Conservation (phyloP, 1,139 yeast genomes). For the Meyerozyma carpophila region DNA sequence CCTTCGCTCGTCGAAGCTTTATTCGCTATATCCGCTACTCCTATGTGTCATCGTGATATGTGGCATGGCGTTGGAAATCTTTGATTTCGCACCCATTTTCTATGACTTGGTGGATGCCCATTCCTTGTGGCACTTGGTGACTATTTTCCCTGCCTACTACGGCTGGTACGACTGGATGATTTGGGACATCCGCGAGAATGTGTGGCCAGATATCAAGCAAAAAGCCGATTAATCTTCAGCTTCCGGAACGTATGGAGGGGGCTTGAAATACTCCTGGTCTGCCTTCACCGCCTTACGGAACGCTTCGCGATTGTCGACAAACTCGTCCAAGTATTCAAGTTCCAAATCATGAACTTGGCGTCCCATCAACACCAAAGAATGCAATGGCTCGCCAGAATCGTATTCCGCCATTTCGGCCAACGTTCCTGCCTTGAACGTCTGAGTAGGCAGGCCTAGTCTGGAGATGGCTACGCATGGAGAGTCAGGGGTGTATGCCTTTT, state of each 20-base stretch:
- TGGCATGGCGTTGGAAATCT: slow-evolving; percentile 84
- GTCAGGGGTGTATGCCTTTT: slow-evolving; percentile 71
- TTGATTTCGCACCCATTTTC: slow-evolving; percentile 76
- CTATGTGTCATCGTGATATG: slow-evolving; percentile 47
- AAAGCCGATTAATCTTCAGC: slow-evolving; percentile 19
- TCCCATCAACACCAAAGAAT: slow-evolving; percentile 85
- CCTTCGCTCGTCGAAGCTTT: slow-evolving; percentile 33
- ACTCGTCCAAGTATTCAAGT: slow-evolving; percentile 76
- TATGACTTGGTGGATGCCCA: slow-evolving; percentile 80
- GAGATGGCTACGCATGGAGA: slow-evolving; percentile 95
- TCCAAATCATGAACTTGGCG: slow-evolving; percentile 93
- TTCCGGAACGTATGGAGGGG: slow-evolving; percentile 44
- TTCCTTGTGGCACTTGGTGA: slow-evolving; percentile 84
- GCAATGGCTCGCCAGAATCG: slow-evolving; percentile 93
- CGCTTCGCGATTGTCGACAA: slow-evolving; percentile 59
- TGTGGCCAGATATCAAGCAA: slow-evolving; percentile 14
- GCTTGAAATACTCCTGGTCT: slow-evolving; percentile 76
- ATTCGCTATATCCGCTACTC: slow-evolving; percentile 37
- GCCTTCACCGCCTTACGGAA: slow-evolving; percentile 55
- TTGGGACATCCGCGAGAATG: slow-evolving; percentile 40
- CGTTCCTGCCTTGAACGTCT: slow-evolving; percentile 80
- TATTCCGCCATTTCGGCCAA: slow-evolving; percentile 66
- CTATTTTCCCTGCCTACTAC: slow-evolving; percentile 38
- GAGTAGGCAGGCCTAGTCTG: slow-evolving; percentile 82
- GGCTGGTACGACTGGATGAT: slow-evolving; percentile 48